Conservation (phyloP, 75 land plant species). For the Chamaecyparis obtusa region DNA sequence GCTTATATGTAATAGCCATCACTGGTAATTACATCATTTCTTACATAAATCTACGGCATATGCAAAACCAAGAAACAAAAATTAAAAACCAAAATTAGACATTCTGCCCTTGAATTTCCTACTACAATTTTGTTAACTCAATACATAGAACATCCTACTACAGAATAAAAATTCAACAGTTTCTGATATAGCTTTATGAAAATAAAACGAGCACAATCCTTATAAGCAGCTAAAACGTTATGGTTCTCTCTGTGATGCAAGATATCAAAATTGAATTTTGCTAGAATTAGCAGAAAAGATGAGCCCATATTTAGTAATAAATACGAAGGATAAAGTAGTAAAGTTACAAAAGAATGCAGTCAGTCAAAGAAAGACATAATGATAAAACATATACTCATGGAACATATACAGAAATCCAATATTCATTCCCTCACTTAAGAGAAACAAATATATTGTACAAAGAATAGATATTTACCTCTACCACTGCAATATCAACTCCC, state of each 20-base stretch:
- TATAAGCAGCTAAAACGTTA: neutral
- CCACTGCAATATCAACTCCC: conserved; percentile 81
- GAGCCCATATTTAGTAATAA: neutral
- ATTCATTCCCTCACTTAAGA: neutral
- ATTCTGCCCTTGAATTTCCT: neutral
- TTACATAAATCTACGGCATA: neutral
- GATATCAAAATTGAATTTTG: neutral
- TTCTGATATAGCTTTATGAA: neutral
- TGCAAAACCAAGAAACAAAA: neutral
- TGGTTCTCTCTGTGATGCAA: neutral
- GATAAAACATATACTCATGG: neutral
- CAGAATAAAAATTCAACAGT: neutral
- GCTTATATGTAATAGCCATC: neutral
- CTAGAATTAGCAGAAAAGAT: neutral
- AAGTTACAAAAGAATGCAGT: neutral
- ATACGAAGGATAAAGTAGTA: neutral
- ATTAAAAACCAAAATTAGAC: neutral
- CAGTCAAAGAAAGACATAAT: neutral
- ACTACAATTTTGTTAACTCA: neutral
- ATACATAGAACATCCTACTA: neutral
- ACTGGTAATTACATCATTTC: neutral
- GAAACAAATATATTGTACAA: neutral
- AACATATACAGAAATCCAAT: neutral
- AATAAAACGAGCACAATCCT: neutral
- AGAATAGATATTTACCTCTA: conserved; percentile 58